phyloP scores from a whole-genome alignment of 2,329 filamentous ascomycete species.

The Aquanectria penicillioides region DNA sequence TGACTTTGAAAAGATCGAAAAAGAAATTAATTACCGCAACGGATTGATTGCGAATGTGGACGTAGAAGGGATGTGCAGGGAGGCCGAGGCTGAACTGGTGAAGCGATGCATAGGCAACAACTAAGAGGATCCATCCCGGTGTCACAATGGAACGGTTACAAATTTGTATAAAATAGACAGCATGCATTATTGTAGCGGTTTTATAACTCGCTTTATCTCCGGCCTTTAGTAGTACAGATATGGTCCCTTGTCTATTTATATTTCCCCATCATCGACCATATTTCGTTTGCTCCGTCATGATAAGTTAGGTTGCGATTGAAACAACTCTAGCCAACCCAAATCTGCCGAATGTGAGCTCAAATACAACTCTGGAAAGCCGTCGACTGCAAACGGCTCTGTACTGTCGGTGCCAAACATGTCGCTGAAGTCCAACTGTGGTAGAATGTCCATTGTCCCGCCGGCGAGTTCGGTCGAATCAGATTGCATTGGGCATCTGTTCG shows the following conservation, averaged over 20 bases:
- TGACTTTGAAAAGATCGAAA: slow-evolving; percentile 11
- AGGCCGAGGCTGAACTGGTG: background rate
- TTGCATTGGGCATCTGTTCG: background rate
- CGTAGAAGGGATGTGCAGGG: slow-evolving; percentile 14
- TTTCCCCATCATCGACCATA: too few relatives aligned
- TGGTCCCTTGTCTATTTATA: background rate
- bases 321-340: background rate
- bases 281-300: too few relatives aligned
- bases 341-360: background rate
- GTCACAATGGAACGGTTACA: too few relatives aligned
- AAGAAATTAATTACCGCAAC: slow-evolving; percentile 17
- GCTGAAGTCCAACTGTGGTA: background rate
- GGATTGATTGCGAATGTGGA: slow-evolving; percentile 16
- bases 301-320: slow-evolving; percentile 1
- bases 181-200: too few relatives aligned
- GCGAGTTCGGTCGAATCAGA: background rate
- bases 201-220: too few relatives aligned
- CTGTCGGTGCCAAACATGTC: background rate
- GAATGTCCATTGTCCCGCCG: background rate
- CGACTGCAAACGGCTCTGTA: background rate
- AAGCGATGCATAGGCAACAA: background rate
- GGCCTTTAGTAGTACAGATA: background rate
- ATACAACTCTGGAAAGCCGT: background rate
- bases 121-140: too few relatives aligned
- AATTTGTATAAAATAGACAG: background rate